Conservation (phyloP, 257 asterid genomes). For the Solanum virginianum region DNA sequence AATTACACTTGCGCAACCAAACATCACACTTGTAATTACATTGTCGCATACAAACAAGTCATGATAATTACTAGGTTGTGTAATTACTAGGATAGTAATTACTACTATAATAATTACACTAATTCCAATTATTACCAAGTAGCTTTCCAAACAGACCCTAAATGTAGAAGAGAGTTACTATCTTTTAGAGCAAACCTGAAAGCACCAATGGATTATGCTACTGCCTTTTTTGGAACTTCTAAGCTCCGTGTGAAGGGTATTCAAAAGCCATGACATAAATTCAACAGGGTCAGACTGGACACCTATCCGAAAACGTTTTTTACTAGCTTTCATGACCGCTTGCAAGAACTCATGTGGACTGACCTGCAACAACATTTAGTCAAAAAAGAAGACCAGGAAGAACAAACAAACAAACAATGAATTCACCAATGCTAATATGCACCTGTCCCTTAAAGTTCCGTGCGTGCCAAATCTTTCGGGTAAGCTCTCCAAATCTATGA, state of each 20-base stretch:
- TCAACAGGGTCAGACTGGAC: slow-evolving; percentile 95
- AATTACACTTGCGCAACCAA: no score
- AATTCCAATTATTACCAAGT: no score
- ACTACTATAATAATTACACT: no score
- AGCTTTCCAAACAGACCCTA: no score
- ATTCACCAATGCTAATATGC: not conserved
- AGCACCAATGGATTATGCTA: slow-evolving; percentile 86
- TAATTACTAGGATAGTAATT: no score
- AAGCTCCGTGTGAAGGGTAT: slow-evolving; percentile 68
- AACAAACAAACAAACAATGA: not conserved
- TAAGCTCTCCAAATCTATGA: slow-evolving; percentile 94
- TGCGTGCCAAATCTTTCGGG: slow-evolving; percentile 93
- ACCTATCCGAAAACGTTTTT: slow-evolving; percentile 79
- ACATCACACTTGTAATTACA: no score
- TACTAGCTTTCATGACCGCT: slow-evolving; percentile 93
- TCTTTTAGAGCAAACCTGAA: slow-evolving; percentile 46
- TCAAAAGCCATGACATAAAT: slow-evolving; percentile 94
- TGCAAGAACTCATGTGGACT: slow-evolving; percentile 98
- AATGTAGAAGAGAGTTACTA: not conserved
- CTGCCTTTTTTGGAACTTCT: slow-evolving; percentile 49
- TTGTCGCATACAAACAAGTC: no score
- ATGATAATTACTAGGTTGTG: no score
- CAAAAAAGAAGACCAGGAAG: slow-evolving; percentile 5
- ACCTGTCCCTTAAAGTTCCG: slow-evolving; percentile 98
- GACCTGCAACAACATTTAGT: slow-evolving; percentile 44